phyloP scores from a whole-genome alignment of 768 basidiomycete genomes.

The Lactarius hatsudake region DNA sequence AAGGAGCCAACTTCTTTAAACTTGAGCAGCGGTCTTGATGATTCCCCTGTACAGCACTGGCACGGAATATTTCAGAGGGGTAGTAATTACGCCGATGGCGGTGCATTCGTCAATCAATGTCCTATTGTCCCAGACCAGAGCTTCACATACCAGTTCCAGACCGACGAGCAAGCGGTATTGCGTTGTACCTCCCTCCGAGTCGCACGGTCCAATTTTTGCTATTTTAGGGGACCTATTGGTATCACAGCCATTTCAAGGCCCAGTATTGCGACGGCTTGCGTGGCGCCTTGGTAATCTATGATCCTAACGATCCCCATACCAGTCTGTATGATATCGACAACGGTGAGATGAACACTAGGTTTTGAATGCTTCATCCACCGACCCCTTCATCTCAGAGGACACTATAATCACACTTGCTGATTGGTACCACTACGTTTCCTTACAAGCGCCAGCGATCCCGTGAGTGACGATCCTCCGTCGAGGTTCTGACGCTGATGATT shows the following conservation, averaged over 20 bases:
- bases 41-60: slow-evolving; percentile 44
- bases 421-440: too few relatives aligned
- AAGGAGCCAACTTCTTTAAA: not conserved
- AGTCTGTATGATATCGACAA: slow-evolving; percentile 31
- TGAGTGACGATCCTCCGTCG: too few relatives aligned
- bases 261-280: slow-evolving; percentile 40
- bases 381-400: slow-evolving; percentile 7
- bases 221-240: slow-evolving; percentile 33
- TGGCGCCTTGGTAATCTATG: slow-evolving; percentile 31
- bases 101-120: slow-evolving; percentile 42
- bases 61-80: slow-evolving; percentile 47
- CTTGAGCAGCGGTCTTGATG: not conserved
- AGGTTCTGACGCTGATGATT: not conserved
- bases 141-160: slow-evolving; percentile 43
- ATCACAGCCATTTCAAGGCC: slow-evolving; percentile 38
- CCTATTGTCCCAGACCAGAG: slow-evolving; percentile 42
- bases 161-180: slow-evolving; percentile 35
- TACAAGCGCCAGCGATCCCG: too few relatives aligned
- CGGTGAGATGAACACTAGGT: slow-evolving; percentile 17
- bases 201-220: too few relatives aligned
- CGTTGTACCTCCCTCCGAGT: too few relatives aligned
- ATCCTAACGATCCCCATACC: slow-evolving; percentile 30
- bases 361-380: not conserved
- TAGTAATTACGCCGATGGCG: slow-evolving; percentile 47
- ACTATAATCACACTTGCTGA: slow-evolving; percentile 32